Conservation (phyloP, 768 basidiomycete species). For the Russula griseocarnosa region DNA sequence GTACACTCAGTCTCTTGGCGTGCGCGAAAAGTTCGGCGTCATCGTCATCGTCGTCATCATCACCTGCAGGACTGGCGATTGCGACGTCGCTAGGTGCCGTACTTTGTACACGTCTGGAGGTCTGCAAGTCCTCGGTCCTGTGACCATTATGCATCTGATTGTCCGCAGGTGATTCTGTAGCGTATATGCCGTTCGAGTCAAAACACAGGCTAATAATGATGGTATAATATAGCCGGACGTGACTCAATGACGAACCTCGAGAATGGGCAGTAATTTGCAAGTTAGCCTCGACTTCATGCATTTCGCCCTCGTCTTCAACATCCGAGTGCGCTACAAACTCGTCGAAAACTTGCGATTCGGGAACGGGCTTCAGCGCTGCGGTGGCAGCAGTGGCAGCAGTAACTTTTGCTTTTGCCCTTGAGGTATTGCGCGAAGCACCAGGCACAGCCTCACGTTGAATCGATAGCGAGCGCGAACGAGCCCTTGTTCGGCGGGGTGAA, state of each 20-base stretch:
- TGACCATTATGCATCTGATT: not conserved
- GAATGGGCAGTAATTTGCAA: not conserved
- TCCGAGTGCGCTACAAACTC: slow-evolving; percentile 14
- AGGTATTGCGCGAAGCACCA: not conserved
- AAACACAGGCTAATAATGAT: not conserved
- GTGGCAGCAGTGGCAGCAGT: not conserved
- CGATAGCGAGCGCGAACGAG: not conserved
- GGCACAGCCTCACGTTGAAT: not conserved
- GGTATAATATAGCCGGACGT: not conserved
- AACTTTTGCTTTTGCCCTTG: not conserved
- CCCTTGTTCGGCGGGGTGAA: slow-evolving; percentile 10
- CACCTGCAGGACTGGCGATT: no score
- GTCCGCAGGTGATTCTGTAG: not conserved
- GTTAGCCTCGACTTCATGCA: slow-evolving; percentile 19
- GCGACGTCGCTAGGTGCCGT: no score
- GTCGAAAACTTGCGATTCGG: slow-evolving; percentile 4
- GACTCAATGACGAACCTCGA: slow-evolving; percentile 1
- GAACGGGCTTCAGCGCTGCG: not conserved
- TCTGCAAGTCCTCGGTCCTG: slow-evolving; percentile 1
- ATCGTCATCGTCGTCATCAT: no score
- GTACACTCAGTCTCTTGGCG: not conserved
- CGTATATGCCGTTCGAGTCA: not conserved
- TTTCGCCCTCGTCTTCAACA: slow-evolving; percentile 16
- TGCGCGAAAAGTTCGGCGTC: slow-evolving; percentile 3
- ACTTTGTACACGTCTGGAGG: no score